Evolutionary conservation across 768 basidiomycete species (phyloP), one percentile per base, ranked within the genome.

Genomic region (Royoungia palumana): DNA sequence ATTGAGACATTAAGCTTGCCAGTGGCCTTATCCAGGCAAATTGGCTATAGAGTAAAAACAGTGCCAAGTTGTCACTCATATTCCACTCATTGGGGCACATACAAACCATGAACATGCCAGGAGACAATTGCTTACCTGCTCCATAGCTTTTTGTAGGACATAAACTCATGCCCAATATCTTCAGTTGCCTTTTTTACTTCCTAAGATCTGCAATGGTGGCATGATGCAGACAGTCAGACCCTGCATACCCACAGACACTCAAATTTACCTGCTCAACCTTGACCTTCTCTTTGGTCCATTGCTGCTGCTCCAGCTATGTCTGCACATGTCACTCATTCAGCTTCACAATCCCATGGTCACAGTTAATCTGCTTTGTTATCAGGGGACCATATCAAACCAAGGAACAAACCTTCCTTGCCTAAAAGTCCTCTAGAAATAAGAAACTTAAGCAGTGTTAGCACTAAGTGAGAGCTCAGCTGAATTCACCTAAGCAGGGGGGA

Each of bases 261-360:
- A 17, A 0, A 43, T 55, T 0, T 24, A 64, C 63, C 54, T 56
- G 49, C 50, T 51, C 38, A 9, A 49, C 27, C 6, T 35, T 16
- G 0, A 1, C 28, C n/a, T 40, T 17, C 12, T 28, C 44, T 12
- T 40, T 51, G 1, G 50, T 60, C 35, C 14, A 6, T n/a, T 42
- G 47, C 16, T 64, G 63, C 12, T 55, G 49, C 34, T 41, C 43
- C 14, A 62, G 38, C 17, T 65, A 58, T 25, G 51, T 55, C 36
- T 58, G 27, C 7, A 65, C 60, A 28, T 64, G 63, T 5, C 65
- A 56, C 6, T 46, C 45, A 39, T 52, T 48, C 13, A 64, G 51
- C 28, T 65, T 46, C 25, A 27, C 42, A 9, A 65, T 57, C 25
- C 65, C 40, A 4, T 55, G 51, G 1, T 60, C n/a, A n/a, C n/a